Base-by-base conservation (phyloP, 805 yeast species). In the Starmerella geochares region DNA sequence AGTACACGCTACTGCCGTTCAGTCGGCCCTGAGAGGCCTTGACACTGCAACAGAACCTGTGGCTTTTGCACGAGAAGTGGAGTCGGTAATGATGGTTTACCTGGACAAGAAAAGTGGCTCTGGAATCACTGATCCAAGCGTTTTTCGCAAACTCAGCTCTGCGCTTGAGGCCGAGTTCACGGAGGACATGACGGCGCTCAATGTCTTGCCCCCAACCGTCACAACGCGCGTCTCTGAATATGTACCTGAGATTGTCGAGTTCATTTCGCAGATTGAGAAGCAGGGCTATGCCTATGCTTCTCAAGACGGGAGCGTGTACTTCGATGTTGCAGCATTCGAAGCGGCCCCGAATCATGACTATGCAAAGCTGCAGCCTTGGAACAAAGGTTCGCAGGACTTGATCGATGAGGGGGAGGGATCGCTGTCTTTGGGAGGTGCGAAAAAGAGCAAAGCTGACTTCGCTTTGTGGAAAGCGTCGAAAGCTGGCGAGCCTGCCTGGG, bases 301-400 rank as follows among this genome's bases (percentile, higher is more conserved):
- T 1, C 67, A 66, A 4, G 96, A 88, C 62, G 97, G 96, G 0
- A 83, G 94, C 9, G 98, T 92, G n/a, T 92, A 92, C 67, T 92
- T 92, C 65, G 94, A 92, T 67, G 88, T 96, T 11, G 76, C 70
- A 7, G 76, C 78, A 45, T 92, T 90, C 64, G 97, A 92, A 59
- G 69, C 69, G 32, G 71, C 74, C 48, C 77, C 79, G 7, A 68
- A 74, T 40, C 98, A 92, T 64, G 81, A 75, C 51, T 92, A 92
- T 65, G 97, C 97, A 33, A 92, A 92, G 67, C 78, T 88, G 61
- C 97, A 92, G 69, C 98, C 98, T 17, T 90, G 97, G 97, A 92
- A 88, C 63, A 86, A 86, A 67, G 95, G 95, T 46, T 80, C 87
- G 58, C 67, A 79, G 65, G 87, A 80, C 41, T 76, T 92, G 52